These are phyloP conservation scores for Salvia sclarea DNA, from an alignment of 305 asterid species.

Conservation along the genomic window DNA sequence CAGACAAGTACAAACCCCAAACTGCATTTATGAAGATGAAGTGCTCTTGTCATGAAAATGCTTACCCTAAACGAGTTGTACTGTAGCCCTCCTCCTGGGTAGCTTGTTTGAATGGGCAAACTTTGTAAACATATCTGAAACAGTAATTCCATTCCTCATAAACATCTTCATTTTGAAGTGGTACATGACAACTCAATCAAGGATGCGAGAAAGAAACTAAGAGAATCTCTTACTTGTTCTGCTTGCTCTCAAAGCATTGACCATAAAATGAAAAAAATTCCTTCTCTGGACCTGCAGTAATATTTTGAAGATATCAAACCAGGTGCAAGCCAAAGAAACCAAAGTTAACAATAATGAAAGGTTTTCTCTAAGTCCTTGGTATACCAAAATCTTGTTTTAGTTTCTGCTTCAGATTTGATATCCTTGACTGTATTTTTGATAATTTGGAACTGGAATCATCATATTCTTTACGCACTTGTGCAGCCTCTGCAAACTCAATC, in stretches of 20 bases:
- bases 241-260: conserved; percentile 84
- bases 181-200: conserved; percentile 10
- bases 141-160: conserved; percentile 26
- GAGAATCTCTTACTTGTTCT: conserved; percentile 66
- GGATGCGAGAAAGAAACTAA: conserved; percentile 23
- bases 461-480: conserved; percentile 78
- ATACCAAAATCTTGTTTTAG: conserved; percentile 89
- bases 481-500: conserved; percentile 68
- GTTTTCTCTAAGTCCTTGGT: conserved; percentile 27
- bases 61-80: conserved; percentile 90
- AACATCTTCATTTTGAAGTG: conserved; percentile 11
- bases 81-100: conserved; percentile 91
- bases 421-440: conserved; percentile 85
- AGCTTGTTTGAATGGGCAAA: conserved; percentile 93
- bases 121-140: conserved; percentile 83
- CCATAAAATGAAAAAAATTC: conserved; percentile 89
- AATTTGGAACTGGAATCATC: conserved; percentile 79
- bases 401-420: conserved; percentile 84
- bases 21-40: conserved; percentile 16
- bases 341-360: conserved; percentile 12
- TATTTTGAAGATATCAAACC: conserved; percentile 28
- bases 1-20: conserved; percentile 1
- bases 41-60: conserved; percentile 26
- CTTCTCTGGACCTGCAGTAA: conserved; percentile 79
- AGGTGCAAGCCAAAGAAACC: conserved; percentile 13